Conservation (phyloP, 1,139 yeast species). For the Nakaseomyces glabratus region DNA sequence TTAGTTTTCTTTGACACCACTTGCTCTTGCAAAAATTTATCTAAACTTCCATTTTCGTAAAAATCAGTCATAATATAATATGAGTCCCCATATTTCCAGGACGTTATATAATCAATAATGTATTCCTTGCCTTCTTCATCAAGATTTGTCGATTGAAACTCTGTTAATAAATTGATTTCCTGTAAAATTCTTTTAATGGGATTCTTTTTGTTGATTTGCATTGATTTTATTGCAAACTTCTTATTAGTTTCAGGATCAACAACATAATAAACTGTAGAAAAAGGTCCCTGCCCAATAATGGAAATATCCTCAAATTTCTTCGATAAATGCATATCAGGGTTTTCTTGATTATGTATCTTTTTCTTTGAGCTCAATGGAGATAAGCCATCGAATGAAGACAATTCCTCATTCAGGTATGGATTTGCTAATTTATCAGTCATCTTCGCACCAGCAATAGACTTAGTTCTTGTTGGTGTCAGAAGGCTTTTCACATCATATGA, state of each 20-base stretch:
- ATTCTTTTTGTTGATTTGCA: constrained; percentile 38
- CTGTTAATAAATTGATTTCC: constrained; percentile 32
- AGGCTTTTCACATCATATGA: too few species aligned
- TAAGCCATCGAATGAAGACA: too few species aligned
- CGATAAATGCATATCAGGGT: constrained; percentile 40
- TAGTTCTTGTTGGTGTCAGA: constrained; percentile 21
- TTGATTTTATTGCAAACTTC: constrained; percentile 73
- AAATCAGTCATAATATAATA: constrained; percentile 89
- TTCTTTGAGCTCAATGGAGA: background rate
- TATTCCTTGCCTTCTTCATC: constrained; percentile 77
- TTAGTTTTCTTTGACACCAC: constrained; percentile 44
- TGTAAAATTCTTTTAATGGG: constrained; percentile 31
- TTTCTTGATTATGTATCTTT: constrained; percentile 19
- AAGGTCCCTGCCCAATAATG: constrained; percentile 76
- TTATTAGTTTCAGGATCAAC: constrained; percentile 49
- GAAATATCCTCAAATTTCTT: constrained; percentile 66
- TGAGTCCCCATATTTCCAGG: constrained; percentile 67
- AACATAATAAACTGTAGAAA: constrained; percentile 77
- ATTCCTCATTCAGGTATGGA: background rate
- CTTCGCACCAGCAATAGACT: constrained; percentile 11
- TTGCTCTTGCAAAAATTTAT: constrained; percentile 73
- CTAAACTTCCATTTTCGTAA: constrained; percentile 91
- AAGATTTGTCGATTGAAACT: constrained; percentile 18
- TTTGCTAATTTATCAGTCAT: constrained; percentile 5
- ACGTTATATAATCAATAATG: constrained; percentile 68